Base-by-base conservation (phyloP, 768 basidiomycete genomes). In the Lentinus brumalis region DNA sequence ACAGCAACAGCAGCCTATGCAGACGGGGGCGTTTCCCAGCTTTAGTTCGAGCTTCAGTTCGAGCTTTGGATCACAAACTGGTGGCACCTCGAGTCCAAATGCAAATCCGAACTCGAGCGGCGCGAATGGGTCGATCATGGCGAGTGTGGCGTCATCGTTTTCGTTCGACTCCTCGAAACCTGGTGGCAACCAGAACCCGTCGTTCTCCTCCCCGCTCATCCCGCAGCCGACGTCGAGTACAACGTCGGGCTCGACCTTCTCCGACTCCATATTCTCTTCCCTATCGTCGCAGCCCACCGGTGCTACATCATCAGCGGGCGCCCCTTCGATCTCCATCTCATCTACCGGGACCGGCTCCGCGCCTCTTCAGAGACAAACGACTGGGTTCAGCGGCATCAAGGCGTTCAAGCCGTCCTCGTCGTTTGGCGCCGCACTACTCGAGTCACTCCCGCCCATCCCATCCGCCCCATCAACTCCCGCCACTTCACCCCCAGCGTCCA, bases 101-200 rank as follows among this genome's bases (percentile, higher is more conserved):
- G 18, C 52, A 15, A 45, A 51, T 35, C 63, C 61, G 29, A 61
- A 56, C 35, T n/a, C 66, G 11, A 60, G 50, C 14, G 60, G 56
- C n/a, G 32, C 50, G 12, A 35, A 35, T 3, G 82, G 81, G 15
- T 75, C 78, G n/a, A 79, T 83, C 50, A 86, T 92, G 63, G 80
- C 88, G 9, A 81, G 82, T 60, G 79, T 94, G 45, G 91, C 92
- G 2, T 91, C 90, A 4, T 86, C 87, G 6, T 94, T 94, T 71
- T 83, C 46, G 78, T 82, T 66, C 73, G 56, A 78, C 60, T 55
- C 67, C 45, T 67, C 59, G 35, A 57, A 47, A 45, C 40, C 62
- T 18, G 40, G 51, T 57, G 32, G 45, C 16, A 56, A 53, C 10
- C 49, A 56, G 42, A 50, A n/a, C 5, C 53, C 53, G 29, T 50